A percentile compares a stretch with the other conserved stretches of the same genome.
Evolutionary conservation across 805 yeast genomes (phyloP).

Genomic region (Lachancea meyersii): DNA sequence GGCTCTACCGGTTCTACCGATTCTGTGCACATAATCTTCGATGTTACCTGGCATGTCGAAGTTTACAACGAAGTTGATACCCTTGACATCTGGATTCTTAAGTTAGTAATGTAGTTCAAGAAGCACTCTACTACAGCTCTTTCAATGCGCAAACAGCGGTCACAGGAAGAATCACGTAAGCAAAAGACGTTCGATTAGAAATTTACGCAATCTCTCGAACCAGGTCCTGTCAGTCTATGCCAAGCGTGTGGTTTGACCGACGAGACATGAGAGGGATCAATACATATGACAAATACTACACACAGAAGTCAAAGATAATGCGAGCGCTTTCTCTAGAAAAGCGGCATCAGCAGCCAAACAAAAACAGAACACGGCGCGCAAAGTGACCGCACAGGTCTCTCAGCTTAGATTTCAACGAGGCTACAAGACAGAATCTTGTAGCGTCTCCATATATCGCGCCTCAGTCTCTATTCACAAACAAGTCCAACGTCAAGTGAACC

Average conservation of each 20-base stretch:
- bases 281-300: conserved; percentile 10
- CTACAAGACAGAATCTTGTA: conserved; percentile 2
- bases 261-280: conserved; percentile 7
- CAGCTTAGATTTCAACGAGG: conserved; percentile 4
- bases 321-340: conserved; percentile 2
- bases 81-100: conserved; percentile 76
- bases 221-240: conserved; percentile 1
- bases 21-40: conserved; percentile 97
- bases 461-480: conserved; percentile 3
- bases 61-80: conserved; percentile 88
- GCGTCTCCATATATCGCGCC: conserved; percentile 7
- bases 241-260: conserved; percentile 8
- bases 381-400: background rate
- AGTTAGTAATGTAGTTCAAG: conserved; percentile 23
- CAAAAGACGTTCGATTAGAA: conserved; percentile 3
- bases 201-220: conserved; percentile 3
- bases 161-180: conserved; percentile 1
- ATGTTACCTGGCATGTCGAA: conserved; percentile 97
- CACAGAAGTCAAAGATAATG: conserved; percentile 10
- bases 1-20: conserved; percentile 99
- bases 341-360: conserved; percentile 6
- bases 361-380: conserved; percentile 3
- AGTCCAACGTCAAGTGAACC: conserved; percentile 3
- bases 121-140: conserved; percentile 1
- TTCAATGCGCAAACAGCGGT: conserved; percentile 3